Percentiles rank a stretch among this genome's conserved stretches.
Conservation (phyloP, 176 grass and related monocot species). For the Dactylis glomerata region DNA sequence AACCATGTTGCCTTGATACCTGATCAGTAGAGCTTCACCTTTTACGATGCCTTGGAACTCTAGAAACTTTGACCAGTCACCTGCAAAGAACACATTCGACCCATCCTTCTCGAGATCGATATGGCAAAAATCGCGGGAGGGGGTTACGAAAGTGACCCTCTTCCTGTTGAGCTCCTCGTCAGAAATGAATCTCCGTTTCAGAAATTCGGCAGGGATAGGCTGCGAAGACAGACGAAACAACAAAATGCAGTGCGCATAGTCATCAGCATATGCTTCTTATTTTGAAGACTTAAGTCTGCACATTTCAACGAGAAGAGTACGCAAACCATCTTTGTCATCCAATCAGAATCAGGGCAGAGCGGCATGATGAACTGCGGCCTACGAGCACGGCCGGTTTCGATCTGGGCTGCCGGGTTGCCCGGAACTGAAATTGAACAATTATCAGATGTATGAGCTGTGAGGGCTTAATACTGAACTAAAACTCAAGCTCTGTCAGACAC, state of each 20-base stretch:
- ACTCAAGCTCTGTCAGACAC: too few species aligned
- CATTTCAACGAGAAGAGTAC: not conserved
- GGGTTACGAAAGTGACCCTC: not conserved
- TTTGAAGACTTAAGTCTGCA: not conserved
- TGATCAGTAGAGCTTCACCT: slow-evolving; percentile 11
- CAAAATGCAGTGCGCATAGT: not conserved
- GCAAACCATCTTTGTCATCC: slow-evolving; percentile 10
- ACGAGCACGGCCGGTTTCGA: not conserved
- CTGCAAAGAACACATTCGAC: slow-evolving; percentile 3
- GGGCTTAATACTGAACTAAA: not conserved
- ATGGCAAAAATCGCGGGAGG: not conserved
- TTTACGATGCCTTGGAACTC: not conserved
- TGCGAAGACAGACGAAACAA: not conserved
- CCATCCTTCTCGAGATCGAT: slow-evolving; percentile 2
- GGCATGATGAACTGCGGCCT: not conserved
- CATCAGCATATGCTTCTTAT: not conserved
- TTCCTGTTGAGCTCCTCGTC: not conserved
- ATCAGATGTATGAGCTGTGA: not conserved
- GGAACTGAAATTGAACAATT: not conserved
- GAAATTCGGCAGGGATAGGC: slow-evolving; percentile 23
- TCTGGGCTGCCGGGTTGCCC: not conserved
- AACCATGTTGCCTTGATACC: slow-evolving; percentile 21
- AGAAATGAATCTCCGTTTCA: not conserved
- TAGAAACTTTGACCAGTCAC: slow-evolving; percentile 10
- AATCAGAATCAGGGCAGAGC: not conserved